Evolutionary conservation across 306 rosid species (phyloP), one percentile per base, ranked within the genome.

Genomic region (Ceratonia siliqua): DNA sequence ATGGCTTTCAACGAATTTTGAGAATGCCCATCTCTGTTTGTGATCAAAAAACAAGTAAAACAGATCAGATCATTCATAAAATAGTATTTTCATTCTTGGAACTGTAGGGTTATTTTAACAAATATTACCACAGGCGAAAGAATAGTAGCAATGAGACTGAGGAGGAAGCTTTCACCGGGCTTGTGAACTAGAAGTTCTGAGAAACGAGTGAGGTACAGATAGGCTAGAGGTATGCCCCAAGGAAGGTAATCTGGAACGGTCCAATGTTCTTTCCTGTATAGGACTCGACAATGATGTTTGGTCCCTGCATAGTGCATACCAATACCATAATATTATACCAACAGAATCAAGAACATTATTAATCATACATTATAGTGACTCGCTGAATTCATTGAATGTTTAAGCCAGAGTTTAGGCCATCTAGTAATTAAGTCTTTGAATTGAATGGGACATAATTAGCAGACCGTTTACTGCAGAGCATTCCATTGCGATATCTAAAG

Each of bases 171-270:
- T 85, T 91, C 87, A 2, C 88, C 82, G 2, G 97, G 97, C 79
- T 87, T 91, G 52, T 87, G 97, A 79, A 89, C 77, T 45, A 89
- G 69, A 11, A 91, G 80, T 80, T 89, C 94, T 0, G 97, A 43
- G 38, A 91, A 89, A 72, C 94, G 94, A 59, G 68, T 91, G 0
- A 85, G 82, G 77, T 91, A 89, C 4, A 91, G 77, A 53, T 18
- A 79, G 52, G 36, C 75, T 0, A 89, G 59, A 35, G 94, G 84
- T n/a, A 91, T 45, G 2, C 97, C 97, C 97, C 97, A 91, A 6
- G 94, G 92, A 57, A 48, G n/a, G 59, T 35, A 75, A 75, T 91
- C 91, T 0, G 97, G 92, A 30, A 89, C 5, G 42, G 0, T 84
- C 94, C 94, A 87, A 39, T 79, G 94, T 38, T 68, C 82, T 7